A percentile compares a stretch with the other conserved stretches of the same genome.
phyloP scores from a whole-genome alignment of 2,329 filamentous ascomycete species.

The Cryphonectria japonica region DNA sequence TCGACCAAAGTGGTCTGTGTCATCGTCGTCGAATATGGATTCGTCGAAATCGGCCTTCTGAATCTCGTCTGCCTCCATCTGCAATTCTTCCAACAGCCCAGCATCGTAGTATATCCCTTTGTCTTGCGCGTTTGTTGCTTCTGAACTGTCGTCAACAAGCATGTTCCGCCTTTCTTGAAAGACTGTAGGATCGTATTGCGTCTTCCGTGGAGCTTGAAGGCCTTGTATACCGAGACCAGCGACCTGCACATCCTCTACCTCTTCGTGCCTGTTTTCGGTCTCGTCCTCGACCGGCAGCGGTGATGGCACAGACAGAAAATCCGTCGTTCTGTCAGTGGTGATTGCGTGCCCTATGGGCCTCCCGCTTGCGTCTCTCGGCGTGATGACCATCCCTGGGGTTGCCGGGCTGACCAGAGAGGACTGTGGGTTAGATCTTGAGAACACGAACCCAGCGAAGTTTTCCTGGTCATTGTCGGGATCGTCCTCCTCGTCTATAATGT shows the following conservation, averaged over 20 bases:
- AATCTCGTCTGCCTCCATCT: slow-evolving; percentile 54
- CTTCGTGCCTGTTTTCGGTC: slow-evolving; percentile 17
- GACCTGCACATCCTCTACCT: slow-evolving; percentile 31
- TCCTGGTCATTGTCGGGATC: slow-evolving; percentile 62
- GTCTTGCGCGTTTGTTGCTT: slow-evolving; percentile 37
- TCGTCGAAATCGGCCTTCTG: slow-evolving; percentile 69
- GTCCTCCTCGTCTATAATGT: slow-evolving; percentile 34
- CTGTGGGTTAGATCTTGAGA: slow-evolving; percentile 56
- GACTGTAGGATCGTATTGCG: slow-evolving; percentile 30
- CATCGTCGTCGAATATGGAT: slow-evolving; percentile 71
- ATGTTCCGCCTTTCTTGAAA: slow-evolving; percentile 27
- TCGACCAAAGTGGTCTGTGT: slow-evolving; percentile 65
- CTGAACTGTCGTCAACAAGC: slow-evolving; percentile 19
- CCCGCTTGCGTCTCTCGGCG: slow-evolving; percentile 59
- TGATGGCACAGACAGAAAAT: slow-evolving; percentile 24
- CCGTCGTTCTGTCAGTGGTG: slow-evolving; percentile 50
- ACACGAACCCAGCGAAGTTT: slow-evolving; percentile 64
- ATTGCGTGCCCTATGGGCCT: slow-evolving; percentile 61
- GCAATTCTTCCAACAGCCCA: slow-evolving; percentile 52
- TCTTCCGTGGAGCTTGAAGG: slow-evolving; percentile 31
- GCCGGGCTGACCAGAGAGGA: slow-evolving; percentile 56
- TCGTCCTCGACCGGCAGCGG: slow-evolving; percentile 27
- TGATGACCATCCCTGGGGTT: slow-evolving; percentile 50
- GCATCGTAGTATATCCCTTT: slow-evolving; percentile 75
- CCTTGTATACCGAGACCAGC: slow-evolving; percentile 52